Conservation (phyloP, 192 early-diverging fungal genomes). For the Podila minutissima region DNA sequence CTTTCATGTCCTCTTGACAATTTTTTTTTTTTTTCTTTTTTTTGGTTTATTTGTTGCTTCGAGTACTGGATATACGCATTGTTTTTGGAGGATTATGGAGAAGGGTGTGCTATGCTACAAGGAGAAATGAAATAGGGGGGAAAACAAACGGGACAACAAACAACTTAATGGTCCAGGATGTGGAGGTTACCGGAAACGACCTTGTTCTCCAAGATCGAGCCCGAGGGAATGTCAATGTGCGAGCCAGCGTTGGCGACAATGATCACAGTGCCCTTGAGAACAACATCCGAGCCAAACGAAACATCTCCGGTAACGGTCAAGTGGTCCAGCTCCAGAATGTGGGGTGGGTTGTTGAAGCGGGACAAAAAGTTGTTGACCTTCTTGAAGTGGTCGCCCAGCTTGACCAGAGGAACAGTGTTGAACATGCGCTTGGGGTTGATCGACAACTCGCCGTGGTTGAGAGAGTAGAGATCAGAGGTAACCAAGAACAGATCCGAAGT, state of each 20-base stretch:
- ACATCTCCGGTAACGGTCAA: conserved; percentile 99
- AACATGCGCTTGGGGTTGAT: conserved; percentile 96
- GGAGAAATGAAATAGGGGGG: background rate
- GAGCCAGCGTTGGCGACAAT: conserved; percentile 98
- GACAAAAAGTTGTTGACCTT: conserved; percentile 91
- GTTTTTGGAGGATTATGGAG: no score
- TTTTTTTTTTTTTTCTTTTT: background rate
- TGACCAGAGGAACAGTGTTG: conserved; percentile 91
- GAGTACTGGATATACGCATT: background rate
- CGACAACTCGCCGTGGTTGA: conserved; percentile 91
- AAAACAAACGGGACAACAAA: background rate
- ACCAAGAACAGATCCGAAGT: conserved; percentile 98
- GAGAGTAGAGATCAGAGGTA: conserved; percentile 92
- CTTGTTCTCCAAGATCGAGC: conserved; percentile 96
- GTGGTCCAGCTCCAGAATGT: conserved; percentile 98
- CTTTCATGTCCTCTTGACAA: no score
- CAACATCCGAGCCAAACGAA: conserved; percentile 93
- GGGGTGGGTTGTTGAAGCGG: conserved; percentile 93
- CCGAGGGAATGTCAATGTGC: conserved; percentile 97
- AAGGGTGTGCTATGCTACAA: background rate
- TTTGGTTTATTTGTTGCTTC: background rate
- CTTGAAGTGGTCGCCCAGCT: conserved; percentile 98
- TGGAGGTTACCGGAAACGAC: conserved; percentile 97
- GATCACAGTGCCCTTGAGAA: conserved; percentile 94
- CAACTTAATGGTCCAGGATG: conserved; percentile 77